phyloP scores from a whole-genome alignment of 192 early-diverging fungal species.

The Mortierella antarctica region DNA sequence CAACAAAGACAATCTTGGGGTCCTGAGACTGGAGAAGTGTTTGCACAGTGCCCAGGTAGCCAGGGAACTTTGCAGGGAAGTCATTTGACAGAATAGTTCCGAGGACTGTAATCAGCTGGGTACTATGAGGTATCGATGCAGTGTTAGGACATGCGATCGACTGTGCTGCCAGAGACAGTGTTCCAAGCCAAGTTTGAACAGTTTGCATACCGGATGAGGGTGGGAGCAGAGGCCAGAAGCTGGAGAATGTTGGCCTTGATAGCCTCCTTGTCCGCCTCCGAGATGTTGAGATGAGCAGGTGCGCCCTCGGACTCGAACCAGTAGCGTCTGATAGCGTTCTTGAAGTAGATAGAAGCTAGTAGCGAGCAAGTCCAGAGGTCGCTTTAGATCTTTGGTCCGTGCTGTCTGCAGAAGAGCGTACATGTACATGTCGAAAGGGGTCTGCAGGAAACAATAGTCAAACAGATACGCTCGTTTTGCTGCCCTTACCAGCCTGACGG shows the following conservation, averaged over 20 bases:
- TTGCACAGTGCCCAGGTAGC: slow-evolving; percentile 76
- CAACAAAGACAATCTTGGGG: slow-evolving; percentile 77
- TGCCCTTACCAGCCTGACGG: slow-evolving; percentile 65
- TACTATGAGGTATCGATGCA: slow-evolving; percentile 23
- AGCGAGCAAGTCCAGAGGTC: background rate
- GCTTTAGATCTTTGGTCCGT: background rate
- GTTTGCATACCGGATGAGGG: slow-evolving; percentile 33
- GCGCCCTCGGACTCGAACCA: slow-evolving; percentile 46
- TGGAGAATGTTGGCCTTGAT: slow-evolving; percentile 50
- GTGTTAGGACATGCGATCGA: background rate
- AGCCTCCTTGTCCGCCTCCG: slow-evolving; percentile 40
- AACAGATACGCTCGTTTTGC: background rate
- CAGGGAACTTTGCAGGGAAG: slow-evolving; percentile 83
- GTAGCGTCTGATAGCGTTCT: slow-evolving; percentile 49
- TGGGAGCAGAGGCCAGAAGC: slow-evolving; percentile 39
- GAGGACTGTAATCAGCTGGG: slow-evolving; percentile 84
- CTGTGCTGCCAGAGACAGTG: background rate
- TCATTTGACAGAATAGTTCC: slow-evolving; percentile 82
- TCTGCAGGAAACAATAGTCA: background rate
- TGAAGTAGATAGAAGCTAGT: slow-evolving; percentile 54
- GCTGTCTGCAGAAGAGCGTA: background rate
- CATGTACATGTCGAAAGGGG: background rate
- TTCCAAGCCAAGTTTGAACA: background rate
- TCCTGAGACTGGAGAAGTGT: slow-evolving; percentile 74
- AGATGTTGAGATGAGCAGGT: slow-evolving; percentile 46